Percentiles rank a stretch among this genome's conserved stretches.
These are phyloP conservation scores for Quercus phellos DNA, from an alignment of 331 rosid species.

Conservation along the genomic window DNA sequence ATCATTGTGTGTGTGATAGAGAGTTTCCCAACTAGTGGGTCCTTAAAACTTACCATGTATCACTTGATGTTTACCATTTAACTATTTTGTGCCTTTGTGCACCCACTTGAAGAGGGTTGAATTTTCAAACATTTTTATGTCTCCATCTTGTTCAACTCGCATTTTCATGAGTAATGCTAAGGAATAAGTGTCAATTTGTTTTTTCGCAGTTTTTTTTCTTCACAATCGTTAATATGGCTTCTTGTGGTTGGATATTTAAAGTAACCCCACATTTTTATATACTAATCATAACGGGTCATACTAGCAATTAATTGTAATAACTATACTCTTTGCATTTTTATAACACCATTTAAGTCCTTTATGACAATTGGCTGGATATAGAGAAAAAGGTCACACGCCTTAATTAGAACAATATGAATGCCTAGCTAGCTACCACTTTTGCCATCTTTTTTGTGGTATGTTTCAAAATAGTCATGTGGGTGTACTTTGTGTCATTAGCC, in stretches of 20 bases:
- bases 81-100: constrained; percentile 7
- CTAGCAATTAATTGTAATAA: too few species aligned
- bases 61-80: constrained; percentile 37
- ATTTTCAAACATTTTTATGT: constrained; percentile 6
- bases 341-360: too few species aligned
- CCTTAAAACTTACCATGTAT: constrained; percentile 14
- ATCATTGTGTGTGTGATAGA: constrained; percentile 22
- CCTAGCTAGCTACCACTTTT: background rate
- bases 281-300: too few species aligned
- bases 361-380: background rate
- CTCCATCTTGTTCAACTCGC: background rate
- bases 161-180: too few species aligned
- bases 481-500: background rate
- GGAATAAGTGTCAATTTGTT: too few species aligned
- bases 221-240: too few species aligned
- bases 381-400: background rate
- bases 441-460: background rate
- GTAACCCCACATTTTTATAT: too few species aligned
- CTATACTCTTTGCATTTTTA: too few species aligned
- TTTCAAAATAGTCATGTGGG: background rate
- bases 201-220: too few species aligned
- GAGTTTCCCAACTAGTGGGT: constrained; percentile 34
- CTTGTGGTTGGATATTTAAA: too few species aligned
- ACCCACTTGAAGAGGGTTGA: constrained; percentile 15
- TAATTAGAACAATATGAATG: background rate